phyloP scores from a whole-genome alignment of 225 moss, liverwort and hornwort genomes.

The Straminergon stramineum region DNA sequence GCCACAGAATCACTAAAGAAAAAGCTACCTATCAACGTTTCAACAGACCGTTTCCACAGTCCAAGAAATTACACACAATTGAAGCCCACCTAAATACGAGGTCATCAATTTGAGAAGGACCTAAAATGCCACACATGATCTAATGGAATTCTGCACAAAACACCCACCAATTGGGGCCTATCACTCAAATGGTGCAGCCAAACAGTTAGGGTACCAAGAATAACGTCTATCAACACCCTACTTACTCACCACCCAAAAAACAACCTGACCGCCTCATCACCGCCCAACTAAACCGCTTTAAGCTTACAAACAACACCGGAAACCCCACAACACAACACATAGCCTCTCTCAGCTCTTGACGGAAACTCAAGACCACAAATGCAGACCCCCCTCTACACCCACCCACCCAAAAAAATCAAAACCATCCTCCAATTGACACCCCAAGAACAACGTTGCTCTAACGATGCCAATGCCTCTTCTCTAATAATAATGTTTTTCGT shows the following conservation, averaged over 20 bases:
- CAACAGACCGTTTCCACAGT: not conserved
- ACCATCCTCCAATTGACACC: not conserved
- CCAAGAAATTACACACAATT: not conserved
- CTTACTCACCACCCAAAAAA: not conserved
- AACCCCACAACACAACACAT: not conserved
- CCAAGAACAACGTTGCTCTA: not conserved
- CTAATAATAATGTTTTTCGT: not conserved
- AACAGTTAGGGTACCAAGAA: constrained; percentile 20
- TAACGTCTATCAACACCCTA: not conserved
- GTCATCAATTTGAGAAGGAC: not conserved
- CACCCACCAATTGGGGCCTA: not conserved
- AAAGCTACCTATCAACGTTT: not conserved
- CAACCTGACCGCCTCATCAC: not conserved
- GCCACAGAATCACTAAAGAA: not conserved
- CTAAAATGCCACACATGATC: not conserved
- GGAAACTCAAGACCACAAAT: not conserved
- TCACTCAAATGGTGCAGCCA: not conserved
- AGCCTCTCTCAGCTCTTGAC: not conserved
- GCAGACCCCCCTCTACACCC: not conserved
- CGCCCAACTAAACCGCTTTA: not conserved
- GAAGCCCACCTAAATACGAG: not conserved
- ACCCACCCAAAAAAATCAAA: not conserved
- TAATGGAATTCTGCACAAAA: not conserved
- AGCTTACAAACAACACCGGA: not conserved
- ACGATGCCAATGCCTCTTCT: not conserved